Conservation (phyloP, 2,329 filamentous ascomycete genomes). For the Alternaria dauci region DNA sequence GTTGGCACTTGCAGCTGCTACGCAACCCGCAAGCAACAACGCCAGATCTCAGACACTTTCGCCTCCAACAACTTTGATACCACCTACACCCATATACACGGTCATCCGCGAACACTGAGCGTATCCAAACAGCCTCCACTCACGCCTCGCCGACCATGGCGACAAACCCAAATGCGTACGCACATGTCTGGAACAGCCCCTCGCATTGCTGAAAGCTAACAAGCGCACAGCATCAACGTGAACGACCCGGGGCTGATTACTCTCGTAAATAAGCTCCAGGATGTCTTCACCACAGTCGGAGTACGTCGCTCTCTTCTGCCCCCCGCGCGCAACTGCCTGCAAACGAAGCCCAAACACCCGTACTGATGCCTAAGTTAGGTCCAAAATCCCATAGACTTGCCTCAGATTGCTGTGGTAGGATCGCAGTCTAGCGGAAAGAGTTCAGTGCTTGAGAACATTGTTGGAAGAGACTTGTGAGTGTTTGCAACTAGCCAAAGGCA, state of each 20-base stretch:
- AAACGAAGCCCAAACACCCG: slow-evolving; percentile 17
- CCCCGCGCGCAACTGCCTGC: slow-evolving; percentile 6
- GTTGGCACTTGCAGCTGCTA: slow-evolving; percentile 28
- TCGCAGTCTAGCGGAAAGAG: slow-evolving; percentile 99
- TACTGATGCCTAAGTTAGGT: slow-evolving; percentile 65
- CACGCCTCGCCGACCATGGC: slow-evolving; percentile 47
- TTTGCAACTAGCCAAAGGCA: neutral
- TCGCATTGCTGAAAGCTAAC: slow-evolving; percentile 39
- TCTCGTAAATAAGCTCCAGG: slow-evolving; percentile 98
- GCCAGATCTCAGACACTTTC: slow-evolving; percentile 29
- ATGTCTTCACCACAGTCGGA: slow-evolving; percentile 98
- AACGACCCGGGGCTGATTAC: slow-evolving; percentile 75
- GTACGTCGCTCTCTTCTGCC: slow-evolving; percentile 57
- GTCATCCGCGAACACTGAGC: slow-evolving; percentile 1
- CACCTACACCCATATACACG: slow-evolving; percentile 18
- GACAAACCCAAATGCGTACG: slow-evolving; percentile 54
- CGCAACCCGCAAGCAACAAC: slow-evolving; percentile 30
- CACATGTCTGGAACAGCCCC: slow-evolving; percentile 28
- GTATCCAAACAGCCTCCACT: slow-evolving; percentile 12
- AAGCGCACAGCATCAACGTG: slow-evolving; percentile 68
- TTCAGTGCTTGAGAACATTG: slow-evolving; percentile 98
- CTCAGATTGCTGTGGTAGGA: slow-evolving; percentile 97
- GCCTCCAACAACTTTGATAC: slow-evolving; percentile 26
- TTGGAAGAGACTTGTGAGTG: slow-evolving; percentile 96
- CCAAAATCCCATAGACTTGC: slow-evolving; percentile 98